Base-by-base conservation (phyloP, 192 early-diverging fungal genomes). In the Allomyces macrogynus region DNA sequence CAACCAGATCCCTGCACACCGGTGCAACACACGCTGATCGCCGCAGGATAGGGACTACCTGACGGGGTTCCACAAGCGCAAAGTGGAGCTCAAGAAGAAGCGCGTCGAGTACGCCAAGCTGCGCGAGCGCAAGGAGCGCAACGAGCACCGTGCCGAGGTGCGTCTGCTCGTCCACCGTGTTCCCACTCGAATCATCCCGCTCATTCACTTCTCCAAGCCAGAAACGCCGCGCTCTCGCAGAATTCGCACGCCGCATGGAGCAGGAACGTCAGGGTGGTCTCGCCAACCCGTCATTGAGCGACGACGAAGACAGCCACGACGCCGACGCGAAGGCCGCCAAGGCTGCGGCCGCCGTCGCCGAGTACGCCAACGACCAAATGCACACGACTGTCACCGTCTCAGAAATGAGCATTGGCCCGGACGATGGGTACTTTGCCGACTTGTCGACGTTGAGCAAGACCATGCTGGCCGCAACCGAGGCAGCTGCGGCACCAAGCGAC, bases 41-140 rank as follows among this genome's bases (percentile, higher is more conserved):
- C 32, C 32, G 32, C 49, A 57, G 12, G 20, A 57, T 20, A 74
- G 77, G 60, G 71, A 78, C 43, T 78, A 65, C 64, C 61, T 78
- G 49, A 78, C 77, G 23, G 77, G 77, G 20, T 78, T 78, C 74
- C 74, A 76, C 57, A 76, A 76, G 61, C 67, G 77, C 18, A 78
- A 78, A 24, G 67, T 74, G 5, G 74, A 72, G 23, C 61, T 63
- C 61, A 75, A 74, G 23, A 75, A 75, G 62, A 60, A 61, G 62
- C 66, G 69, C 23, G 62, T 67, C 23, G 73, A 71, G 40, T 23
- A 70, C n/a, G 63, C 63, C 24, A 68, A 63, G 11, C 32, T 66
- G 23, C 49, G 61, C 49, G 64, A 57, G 1, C 66, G 70, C 40
- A 69, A 72, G n/a, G 74, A 72, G 65, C 42, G 65, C 54, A 54